phyloP scores from a whole-genome alignment of 179 eudicot species.

The Camellia oleifera region DNA sequence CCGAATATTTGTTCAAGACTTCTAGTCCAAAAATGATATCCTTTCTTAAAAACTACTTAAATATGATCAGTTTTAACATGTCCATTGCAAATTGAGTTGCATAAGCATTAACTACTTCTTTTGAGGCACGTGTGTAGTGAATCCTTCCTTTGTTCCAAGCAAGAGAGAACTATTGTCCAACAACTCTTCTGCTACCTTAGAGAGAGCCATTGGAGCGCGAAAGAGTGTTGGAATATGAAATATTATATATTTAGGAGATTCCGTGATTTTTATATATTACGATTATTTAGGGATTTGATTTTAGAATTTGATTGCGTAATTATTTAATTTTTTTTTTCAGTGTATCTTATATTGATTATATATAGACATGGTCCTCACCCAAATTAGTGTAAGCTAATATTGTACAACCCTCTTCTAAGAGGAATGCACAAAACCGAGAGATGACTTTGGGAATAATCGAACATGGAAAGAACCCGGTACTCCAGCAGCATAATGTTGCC shows the following conservation, averaged over 20 bases:
- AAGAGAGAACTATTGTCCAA: conserved; percentile 33
- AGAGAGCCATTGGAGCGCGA: conserved; percentile 29
- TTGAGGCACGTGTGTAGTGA: conserved; percentile 37
- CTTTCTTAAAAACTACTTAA: too few relatives aligned
- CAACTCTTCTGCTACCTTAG: conserved; percentile 39
- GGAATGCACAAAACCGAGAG: conserved; percentile 25
- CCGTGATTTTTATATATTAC: too few relatives aligned
- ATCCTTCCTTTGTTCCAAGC: conserved; percentile 66
- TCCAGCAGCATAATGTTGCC: conserved; percentile 23
- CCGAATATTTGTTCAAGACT: too few relatives aligned
- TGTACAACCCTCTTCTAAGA: background rate
- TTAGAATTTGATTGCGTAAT: too few relatives aligned
- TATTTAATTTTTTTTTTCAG: too few relatives aligned
- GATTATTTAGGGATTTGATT: too few relatives aligned
- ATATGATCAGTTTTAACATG: conserved; percentile 9
- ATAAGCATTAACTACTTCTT: conserved; percentile 47
- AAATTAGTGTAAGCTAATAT: too few relatives aligned
- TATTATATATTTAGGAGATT: too few relatives aligned
- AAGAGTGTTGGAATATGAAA: background rate
- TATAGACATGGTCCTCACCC: too few relatives aligned
- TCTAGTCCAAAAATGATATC: too few relatives aligned
- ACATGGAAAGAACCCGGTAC: conserved; percentile 30
- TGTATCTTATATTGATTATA: too few relatives aligned
- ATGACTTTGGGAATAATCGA: conserved; percentile 25
- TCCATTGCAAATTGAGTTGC: conserved; percentile 43